Base-by-base conservation (phyloP, 2,329 filamentous ascomycete genomes). In the Penicillium sp. region DNA sequence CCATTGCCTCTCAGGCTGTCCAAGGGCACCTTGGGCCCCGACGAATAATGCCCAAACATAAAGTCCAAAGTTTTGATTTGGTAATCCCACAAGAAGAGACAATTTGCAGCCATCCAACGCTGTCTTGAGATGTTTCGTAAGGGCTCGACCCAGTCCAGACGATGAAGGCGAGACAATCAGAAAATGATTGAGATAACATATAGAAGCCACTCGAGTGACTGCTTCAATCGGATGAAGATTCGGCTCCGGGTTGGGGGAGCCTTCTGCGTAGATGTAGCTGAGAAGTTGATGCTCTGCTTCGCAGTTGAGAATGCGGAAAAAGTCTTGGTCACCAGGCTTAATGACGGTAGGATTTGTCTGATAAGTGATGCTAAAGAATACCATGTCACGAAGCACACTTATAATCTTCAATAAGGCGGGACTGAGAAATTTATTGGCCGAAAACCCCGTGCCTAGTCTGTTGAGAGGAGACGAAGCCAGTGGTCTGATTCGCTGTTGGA, bases 231-330 rank as follows among this genome's bases (percentile, higher is more conserved):
- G 68, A 56, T 70, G 59, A 19, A 68, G 48, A 12, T 59, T 55
- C 15, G 62, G 37, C 15, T 56, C 45, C 7, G 52, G 46, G 12
- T 37, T 50, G 13, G 41, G 27, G 17, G 49, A 27, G 13, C 45
- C 43, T 23, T 61, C 58, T 17, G 57, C 33, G 48, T 73, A 74
- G 23, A 74, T 67, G 57, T 77, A 76, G 31, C 71, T 73, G 7
- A 76, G 62, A 19, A 77, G 67, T 56, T 74, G 73, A 53, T 75
- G 71, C 59, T 77, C 75, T 21, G 71, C 58, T 59, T 75, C 71
- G 54, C 68, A 71, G 40, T 67, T 71, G 23, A 73, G 65, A 8
- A 68, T 57, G n/a, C 67, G 69, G 50, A 76, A 71, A 37, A 72
- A 68, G 55, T 70, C 66, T 35, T 71, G 67, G 25, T 75, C 72